These are phyloP conservation scores for Ophiobolus disseminans DNA, from an alignment of 2,329 filamentous ascomycete species.

Conservation along the genomic window DNA sequence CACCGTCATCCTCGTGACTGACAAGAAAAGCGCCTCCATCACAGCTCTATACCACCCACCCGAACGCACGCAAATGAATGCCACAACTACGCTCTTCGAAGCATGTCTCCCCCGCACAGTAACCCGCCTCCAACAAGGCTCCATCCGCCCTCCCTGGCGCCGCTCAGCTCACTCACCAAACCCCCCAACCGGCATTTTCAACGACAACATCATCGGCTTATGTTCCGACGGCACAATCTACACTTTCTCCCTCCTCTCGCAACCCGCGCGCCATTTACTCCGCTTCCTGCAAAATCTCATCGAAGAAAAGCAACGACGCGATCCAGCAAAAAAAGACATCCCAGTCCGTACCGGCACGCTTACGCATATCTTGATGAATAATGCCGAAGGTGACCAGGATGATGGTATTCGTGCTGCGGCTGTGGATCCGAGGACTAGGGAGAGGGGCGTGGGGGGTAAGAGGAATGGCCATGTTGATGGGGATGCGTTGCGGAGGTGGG, in stretches of 20 bases:
- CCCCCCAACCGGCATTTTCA: constrained; percentile 45
- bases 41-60: constrained; percentile 38
- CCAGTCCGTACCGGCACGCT: constrained; percentile 25
- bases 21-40: constrained; percentile 41
- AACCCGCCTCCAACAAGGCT: constrained; percentile 59
- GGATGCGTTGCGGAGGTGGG: constrained; percentile 46
- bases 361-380: constrained; percentile 31
- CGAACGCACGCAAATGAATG: constrained; percentile 23
- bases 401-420: constrained; percentile 25
- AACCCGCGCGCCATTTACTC: constrained; percentile 71
- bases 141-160: constrained; percentile 49
- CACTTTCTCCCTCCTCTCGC: constrained; percentile 68
- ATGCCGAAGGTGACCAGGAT: constrained; percentile 27
- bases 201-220: constrained; percentile 58
- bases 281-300: constrained; percentile 74
- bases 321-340: constrained; percentile 18
- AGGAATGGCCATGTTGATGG: constrained; percentile 52
- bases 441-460: constrained; percentile 18
- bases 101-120: constrained; percentile 52
- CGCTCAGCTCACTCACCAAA: constrained; percentile 16
- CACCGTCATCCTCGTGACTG: constrained; percentile 41
- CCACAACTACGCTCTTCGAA: constrained; percentile 50
- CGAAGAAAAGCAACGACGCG: constrained; percentile 24
- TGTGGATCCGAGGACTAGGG: constrained; percentile 34
- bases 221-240: constrained; percentile 61